These are phyloP conservation scores for Tetradesmus lagerheimii DNA, from an alignment of 139 green algal species.

Conservation along the genomic window DNA sequence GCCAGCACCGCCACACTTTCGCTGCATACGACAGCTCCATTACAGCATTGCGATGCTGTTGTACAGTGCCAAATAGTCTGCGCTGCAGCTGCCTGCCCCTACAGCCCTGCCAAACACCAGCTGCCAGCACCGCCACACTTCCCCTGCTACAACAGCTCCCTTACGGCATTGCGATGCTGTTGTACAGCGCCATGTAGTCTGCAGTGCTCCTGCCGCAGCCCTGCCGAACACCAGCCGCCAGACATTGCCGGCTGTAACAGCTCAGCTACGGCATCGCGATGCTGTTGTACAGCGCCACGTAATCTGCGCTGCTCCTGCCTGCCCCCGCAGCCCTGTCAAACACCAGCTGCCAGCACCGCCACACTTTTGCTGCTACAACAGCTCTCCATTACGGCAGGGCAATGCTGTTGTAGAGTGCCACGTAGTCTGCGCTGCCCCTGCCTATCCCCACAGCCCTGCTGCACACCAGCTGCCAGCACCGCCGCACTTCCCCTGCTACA, in stretches of 20 bases:
- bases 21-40: too few relatives aligned
- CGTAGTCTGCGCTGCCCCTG: constrained; percentile 58
- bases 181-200: background rate
- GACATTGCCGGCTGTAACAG: too few relatives aligned
- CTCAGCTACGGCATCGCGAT: constrained; percentile 56
- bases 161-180: background rate
- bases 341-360: too few relatives aligned
- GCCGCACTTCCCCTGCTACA: too few relatives aligned
- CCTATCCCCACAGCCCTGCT: too few relatives aligned
- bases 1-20: too few relatives aligned
- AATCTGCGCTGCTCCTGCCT: background rate
- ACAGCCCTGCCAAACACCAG: background rate
- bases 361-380: too few relatives aligned
- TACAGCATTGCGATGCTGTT: constrained; percentile 52
- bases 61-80: constrained; percentile 64
- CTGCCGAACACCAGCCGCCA: too few relatives aligned
- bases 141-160: too few relatives aligned
- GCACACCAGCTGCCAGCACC: too few relatives aligned
- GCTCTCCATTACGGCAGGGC: constrained; percentile 12
- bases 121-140: too few relatives aligned
- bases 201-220: background rate
- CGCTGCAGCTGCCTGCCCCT: constrained; percentile 34
- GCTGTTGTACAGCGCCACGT: background rate
- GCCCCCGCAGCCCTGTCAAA: too few relatives aligned
- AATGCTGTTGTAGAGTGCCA: constrained; percentile 62